Percentiles rank a stretch among this genome's conserved stretches.
Conservation (phyloP, 441 rosid species). For the Gossypium schwendimanii region DNA sequence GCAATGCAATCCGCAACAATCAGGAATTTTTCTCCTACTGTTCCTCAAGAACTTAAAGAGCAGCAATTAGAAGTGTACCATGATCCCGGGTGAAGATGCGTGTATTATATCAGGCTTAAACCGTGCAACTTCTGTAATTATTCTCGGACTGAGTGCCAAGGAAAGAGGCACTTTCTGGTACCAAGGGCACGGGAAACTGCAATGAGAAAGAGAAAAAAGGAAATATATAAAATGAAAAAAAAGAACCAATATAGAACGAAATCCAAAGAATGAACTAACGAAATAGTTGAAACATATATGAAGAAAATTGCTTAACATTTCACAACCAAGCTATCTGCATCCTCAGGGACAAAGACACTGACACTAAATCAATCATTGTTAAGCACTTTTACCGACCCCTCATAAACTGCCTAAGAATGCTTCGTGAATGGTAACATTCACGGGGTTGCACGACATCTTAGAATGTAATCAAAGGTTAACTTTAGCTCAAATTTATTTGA, state of each 20-base stretch:
- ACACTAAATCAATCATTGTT: neutral
- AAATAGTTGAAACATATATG: neutral
- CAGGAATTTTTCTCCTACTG: conserved; percentile 11
- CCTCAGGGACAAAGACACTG: neutral
- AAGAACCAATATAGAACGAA: neutral
- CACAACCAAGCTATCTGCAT: neutral
- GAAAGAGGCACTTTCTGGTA: conserved; percentile 96
- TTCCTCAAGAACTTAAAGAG: neutral
- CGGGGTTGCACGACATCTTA: neutral
- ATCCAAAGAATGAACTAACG: neutral
- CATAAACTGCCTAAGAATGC: neutral
- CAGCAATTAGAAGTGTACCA: conserved; percentile 39
- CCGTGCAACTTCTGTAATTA: conserved; percentile 89
- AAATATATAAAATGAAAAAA: neutral
- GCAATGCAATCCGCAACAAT: conserved; percentile 13
- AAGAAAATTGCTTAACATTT: conserved; percentile 3
- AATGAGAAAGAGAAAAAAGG: conserved; percentile 9
- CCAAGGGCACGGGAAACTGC: conserved; percentile 90
- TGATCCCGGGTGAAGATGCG: conserved; percentile 94
- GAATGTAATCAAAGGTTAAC: neutral
- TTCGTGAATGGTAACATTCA: neutral
- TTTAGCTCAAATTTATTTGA: neutral
- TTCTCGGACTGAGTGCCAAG: conserved; percentile 93
- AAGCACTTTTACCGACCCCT: neutral
- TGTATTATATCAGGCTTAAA: conserved; percentile 97